These are phyloP conservation scores for Porphyridium purpureum DNA, from an alignment of 23 red algal species.

Conservation along the genomic window DNA sequence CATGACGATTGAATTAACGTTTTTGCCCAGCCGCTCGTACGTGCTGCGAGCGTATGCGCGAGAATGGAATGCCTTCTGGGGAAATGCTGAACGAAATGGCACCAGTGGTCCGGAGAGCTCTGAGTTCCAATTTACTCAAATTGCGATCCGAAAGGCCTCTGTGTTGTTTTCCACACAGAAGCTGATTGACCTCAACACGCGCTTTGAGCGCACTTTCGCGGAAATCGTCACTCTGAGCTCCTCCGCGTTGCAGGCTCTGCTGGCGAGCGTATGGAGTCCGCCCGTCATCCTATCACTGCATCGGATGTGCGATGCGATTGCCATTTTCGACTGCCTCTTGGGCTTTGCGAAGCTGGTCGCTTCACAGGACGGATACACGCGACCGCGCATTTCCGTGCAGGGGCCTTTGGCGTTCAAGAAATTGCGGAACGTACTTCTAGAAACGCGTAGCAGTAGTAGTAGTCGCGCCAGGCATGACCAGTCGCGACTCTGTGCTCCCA, in stretches of 20 bases:
- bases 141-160: too few species aligned
- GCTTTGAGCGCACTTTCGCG: conserved; percentile 33
- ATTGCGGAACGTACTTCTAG: background rate
- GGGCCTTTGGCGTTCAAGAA: background rate
- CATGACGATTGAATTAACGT: too few species aligned
- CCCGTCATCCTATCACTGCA: conserved; percentile 38
- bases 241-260: conserved; percentile 39
- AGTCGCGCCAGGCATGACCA: too few species aligned
- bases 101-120: too few species aligned
- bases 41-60: too few species aligned
- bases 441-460: too few species aligned
- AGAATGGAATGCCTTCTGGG: too few species aligned
- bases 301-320: conserved; percentile 72
- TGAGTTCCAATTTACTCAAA: too few species aligned
- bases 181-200: conserved; percentile 51
- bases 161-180: conserved; percentile 45
- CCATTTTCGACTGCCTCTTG: conserved; percentile 45
- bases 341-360: conserved; percentile 18
- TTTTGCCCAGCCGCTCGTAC: too few species aligned
- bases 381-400: background rate
- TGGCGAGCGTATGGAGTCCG: conserved; percentile 15
- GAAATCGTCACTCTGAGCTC: conserved; percentile 60
- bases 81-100: too few species aligned
- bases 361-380: background rate
- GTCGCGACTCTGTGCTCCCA: too few species aligned